Base-by-base conservation (phyloP, 106 monocot species). In the Dioscorea zingiberensis region DNA sequence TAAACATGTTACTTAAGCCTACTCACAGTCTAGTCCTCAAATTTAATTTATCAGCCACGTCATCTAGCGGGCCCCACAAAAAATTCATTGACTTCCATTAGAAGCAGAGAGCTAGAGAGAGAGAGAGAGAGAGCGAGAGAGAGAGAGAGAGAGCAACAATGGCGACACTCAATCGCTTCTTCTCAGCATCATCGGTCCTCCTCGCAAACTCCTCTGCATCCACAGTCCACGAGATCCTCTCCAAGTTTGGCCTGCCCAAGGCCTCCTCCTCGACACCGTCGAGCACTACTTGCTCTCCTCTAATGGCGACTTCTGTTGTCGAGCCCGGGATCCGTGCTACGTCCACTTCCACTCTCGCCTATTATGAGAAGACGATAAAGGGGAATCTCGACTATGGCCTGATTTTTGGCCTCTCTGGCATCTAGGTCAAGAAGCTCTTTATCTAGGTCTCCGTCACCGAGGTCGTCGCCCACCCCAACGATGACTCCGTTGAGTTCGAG, bases 381-480 rank as follows among this genome's bases (percentile, higher is more conserved):
- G 88, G 93, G 7, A 75, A 53, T 55, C 60, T 93, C 63, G 64
- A 74, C 26, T 81, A 83, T 63, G 93, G 93, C 47, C 21, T 25
- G 38, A 88, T 93, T 74, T 66, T 77, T 24, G 67, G 80, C 44
- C 65, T 93, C 15, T 63, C 71, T 4, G 93, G 93, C 19, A 74
- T 87, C 69, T 60, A 84, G 73, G 84, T 64, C 32, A 78, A 82
- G 76, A 84, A 87, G 70, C 17, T 92, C 63, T 87, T 93, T 75
- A 11, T 82, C 48, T 93, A 88, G 93, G 55, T 88, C 51, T 57
- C 70, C 21, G 28, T 93, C 68, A 73, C 78, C 10, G 76, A 73
- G 22, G 85, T 93, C 23, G 67, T 59, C 25, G 85, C 77, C 38
- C 54, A 72, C 51, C 45, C 65, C 14, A 75, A 53, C 24, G 27